A percentile compares a stretch with the other conserved stretches of the same genome.
Conservation (phyloP, 2,329 filamentous ascomycete genomes). For the Cryphonectria nitschkei region DNA sequence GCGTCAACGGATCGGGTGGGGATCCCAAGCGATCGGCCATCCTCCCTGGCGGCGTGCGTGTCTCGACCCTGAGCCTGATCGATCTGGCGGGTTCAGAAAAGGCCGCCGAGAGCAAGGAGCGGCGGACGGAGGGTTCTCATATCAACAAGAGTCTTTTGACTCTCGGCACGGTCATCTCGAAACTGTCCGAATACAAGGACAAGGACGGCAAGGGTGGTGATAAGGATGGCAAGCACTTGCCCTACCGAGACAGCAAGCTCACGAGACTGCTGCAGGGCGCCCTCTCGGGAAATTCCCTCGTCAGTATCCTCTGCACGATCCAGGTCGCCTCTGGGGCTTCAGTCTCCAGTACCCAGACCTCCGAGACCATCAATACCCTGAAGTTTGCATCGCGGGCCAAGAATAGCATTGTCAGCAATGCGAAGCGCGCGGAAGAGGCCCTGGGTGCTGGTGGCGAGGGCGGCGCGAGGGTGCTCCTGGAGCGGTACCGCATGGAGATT, state of each 20-base stretch:
- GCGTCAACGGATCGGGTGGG: constrained; percentile 41
- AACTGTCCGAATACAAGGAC: constrained; percentile 79
- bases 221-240: constrained; percentile 88
- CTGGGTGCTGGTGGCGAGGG: constrained; percentile 80
- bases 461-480: constrained; percentile 82
- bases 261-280: constrained; percentile 91
- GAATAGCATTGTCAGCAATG: constrained; percentile 97
- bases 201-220: constrained; percentile 73
- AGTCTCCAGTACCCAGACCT: constrained; percentile 74
- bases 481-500: constrained; percentile 94
- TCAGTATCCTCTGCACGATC: constrained; percentile 97
- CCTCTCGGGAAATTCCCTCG: constrained; percentile 87
- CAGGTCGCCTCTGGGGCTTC: constrained; percentile 76
- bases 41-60: constrained; percentile 84
- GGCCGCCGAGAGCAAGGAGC: constrained; percentile 92
- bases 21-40: constrained; percentile 72
- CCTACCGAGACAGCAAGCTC: constrained; percentile 96
- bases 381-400: constrained; percentile 97
- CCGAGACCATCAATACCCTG: constrained; percentile 91
- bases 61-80: constrained; percentile 93
- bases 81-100: constrained; percentile 96
- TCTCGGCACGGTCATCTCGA: constrained; percentile 90
- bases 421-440: constrained; percentile 91
- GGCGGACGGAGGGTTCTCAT: constrained; percentile 90
- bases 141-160: constrained; percentile 99